Evolutionary conservation across 2,329 filamentous ascomycete species (phyloP).

Genomic region (Claviceps maximensis): DNA sequence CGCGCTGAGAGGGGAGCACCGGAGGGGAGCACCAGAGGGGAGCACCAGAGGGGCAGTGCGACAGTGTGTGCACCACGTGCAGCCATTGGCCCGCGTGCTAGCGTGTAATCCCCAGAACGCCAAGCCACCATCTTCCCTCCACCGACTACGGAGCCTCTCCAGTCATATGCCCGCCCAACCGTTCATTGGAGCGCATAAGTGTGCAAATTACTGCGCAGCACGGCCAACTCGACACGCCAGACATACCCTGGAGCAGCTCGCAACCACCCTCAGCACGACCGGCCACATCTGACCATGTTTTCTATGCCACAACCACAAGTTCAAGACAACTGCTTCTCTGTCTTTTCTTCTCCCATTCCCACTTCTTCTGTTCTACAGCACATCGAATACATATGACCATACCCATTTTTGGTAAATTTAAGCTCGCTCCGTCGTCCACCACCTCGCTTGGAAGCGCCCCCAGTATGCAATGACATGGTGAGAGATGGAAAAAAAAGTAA

Average conservation of each 20-base stretch:
- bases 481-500: background rate
- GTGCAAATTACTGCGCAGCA: too few relatives aligned
- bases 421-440: background rate
- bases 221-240: too few relatives aligned
- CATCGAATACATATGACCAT: background rate
- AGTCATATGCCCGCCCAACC: background rate
- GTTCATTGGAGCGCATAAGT: background rate
- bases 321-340: background rate
- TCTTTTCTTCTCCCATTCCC: background rate
- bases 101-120: background rate
- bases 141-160: background rate
- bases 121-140: background rate
- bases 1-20: too few relatives aligned
- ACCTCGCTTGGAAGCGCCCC: background rate
- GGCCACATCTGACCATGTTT: too few relatives aligned
- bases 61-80: background rate
- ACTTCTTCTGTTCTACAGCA: background rate
- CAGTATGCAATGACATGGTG: slow-evolving; percentile 1
- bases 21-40: too few relatives aligned
- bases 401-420: slow-evolving; percentile 2
- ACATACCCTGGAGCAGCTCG: too few relatives aligned
- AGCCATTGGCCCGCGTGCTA: background rate
- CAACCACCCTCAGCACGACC: too few relatives aligned
- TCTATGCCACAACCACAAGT: too few relatives aligned
- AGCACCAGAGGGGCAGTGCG: background rate